Conservation (phyloP, 441 rosid genomes). For the Kokia cookei region DNA sequence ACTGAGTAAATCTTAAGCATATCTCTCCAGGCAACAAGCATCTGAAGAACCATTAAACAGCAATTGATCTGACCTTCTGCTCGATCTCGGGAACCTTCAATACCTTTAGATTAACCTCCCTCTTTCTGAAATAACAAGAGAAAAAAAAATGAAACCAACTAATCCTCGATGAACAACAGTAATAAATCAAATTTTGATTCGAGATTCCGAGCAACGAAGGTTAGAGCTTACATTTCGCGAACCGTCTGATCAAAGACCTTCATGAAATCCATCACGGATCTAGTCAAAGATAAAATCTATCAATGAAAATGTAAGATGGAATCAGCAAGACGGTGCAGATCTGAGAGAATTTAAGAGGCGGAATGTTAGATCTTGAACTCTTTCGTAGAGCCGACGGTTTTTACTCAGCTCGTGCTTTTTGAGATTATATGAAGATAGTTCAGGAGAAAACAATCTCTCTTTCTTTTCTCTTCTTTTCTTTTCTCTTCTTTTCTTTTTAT, state of each 20-base stretch:
- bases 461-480: not conserved
- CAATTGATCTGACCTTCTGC: conserved; percentile 63
- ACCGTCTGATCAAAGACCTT: conserved; percentile 95
- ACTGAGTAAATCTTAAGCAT: not conserved
- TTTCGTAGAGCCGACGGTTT: not conserved
- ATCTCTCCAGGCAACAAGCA: not conserved
- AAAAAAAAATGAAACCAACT: not conserved
- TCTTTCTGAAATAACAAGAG: conserved; percentile 46
- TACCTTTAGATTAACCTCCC: conserved; percentile 98
- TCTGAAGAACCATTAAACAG: not conserved
- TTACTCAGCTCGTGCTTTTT: not conserved
- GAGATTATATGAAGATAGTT: not conserved
- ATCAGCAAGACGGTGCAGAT: not conserved
- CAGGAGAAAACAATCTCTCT: conserved; percentile 1
- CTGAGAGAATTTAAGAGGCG: not conserved
- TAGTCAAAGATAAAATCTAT: not conserved
- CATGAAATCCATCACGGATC: conserved; percentile 92
- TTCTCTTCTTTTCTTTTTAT: not conserved
- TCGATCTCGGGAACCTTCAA: conserved; percentile 97
- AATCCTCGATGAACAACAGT: not conserved
- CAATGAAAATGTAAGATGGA: not conserved
- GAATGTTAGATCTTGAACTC: not conserved
- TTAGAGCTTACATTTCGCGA: conserved; percentile 77
- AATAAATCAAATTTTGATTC: not conserved
- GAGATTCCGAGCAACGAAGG: not conserved